Conservation (phyloP, 495 filamentous ascomycete genomes). For the Neurospora sublineolata region DNA sequence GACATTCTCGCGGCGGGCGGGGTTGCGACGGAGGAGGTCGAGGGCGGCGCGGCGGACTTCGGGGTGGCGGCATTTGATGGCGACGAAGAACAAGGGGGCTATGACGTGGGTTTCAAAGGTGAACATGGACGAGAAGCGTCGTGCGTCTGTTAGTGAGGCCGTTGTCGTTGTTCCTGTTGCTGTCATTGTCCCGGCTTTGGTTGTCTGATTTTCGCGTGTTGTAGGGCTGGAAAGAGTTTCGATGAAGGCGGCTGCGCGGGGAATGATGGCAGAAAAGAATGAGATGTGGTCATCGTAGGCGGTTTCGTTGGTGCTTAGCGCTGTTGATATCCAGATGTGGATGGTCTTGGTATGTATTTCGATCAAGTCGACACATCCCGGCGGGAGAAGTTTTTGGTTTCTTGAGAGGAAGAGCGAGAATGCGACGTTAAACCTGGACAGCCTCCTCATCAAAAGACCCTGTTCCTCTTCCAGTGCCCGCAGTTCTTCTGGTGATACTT, state of each 20-base stretch:
- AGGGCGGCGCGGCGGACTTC: slow-evolving; percentile 33
- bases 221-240: slow-evolving; percentile 6
- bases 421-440: slow-evolving; percentile 23
- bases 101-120: slow-evolving; percentile 42
- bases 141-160: slow-evolving; percentile 4
- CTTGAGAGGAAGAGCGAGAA: slow-evolving; percentile 21
- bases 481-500: slow-evolving; percentile 14
- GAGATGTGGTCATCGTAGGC: slow-evolving; percentile 27
- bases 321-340: slow-evolving; percentile 27
- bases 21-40: slow-evolving; percentile 24
- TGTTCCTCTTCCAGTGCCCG: slow-evolving; percentile 18
- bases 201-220: slow-evolving; percentile 1
- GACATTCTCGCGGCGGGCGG: slow-evolving; percentile 24
- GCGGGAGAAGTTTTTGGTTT: slow-evolving; percentile 9
- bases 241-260: slow-evolving; percentile 19
- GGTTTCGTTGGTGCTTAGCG: slow-evolving; percentile 23
- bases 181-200: background rate
- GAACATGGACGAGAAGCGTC: slow-evolving; percentile 24
- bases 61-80: slow-evolving; percentile 37
- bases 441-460: slow-evolving; percentile 17
- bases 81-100: slow-evolving; percentile 38
- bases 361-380: slow-evolving; percentile 17
- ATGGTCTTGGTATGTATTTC: slow-evolving; percentile 21
- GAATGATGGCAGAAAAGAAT: slow-evolving; percentile 27
- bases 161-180: background rate